Conservation (phyloP, 306 rosid genomes). For the Astragalus membranaceus region DNA sequence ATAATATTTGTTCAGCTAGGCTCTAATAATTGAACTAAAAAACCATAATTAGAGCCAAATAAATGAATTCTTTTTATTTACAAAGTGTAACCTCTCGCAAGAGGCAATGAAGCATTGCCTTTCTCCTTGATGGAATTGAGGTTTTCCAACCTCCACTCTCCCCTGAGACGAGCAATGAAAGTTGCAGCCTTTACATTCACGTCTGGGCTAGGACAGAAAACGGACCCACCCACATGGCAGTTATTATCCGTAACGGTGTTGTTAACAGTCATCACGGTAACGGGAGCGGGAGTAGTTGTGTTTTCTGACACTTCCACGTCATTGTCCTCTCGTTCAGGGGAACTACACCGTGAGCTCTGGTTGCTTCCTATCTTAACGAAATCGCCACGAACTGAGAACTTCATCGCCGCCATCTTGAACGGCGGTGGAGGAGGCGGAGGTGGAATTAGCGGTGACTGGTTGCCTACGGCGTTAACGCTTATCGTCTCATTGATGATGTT, state of each 20-base stretch:
- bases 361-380: conserved; percentile 47
- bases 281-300: background rate
- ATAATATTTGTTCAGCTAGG: background rate
- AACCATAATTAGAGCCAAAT: conserved; percentile 21
- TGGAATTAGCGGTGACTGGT: conserved; percentile 50
- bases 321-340: conserved; percentile 51
- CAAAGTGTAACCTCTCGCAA: background rate
- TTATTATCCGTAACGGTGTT: conserved; percentile 1
- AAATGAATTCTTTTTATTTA: background rate
- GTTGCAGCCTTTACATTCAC: conserved; percentile 49
- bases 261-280: background rate
- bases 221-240: conserved; percentile 26
- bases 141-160: conserved; percentile 43
- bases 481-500: conserved; percentile 10
- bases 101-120: conserved; percentile 19
- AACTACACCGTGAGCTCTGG: conserved; percentile 55
- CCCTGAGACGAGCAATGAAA: conserved; percentile 33
- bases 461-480: conserved; percentile 14
- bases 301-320: conserved; percentile 12
- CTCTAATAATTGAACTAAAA: conserved; percentile 27
- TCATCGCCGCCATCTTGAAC: conserved; percentile 45
- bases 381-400: conserved; percentile 42
- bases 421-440: conserved; percentile 64
- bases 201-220: conserved; percentile 81
- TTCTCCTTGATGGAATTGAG: conserved; percentile 39